Evolutionary conservation across 768 basidiomycete genomes (phyloP), one percentile per base, ranked within the genome.

Genomic region (Tricholoma bakamatsutake): DNA sequence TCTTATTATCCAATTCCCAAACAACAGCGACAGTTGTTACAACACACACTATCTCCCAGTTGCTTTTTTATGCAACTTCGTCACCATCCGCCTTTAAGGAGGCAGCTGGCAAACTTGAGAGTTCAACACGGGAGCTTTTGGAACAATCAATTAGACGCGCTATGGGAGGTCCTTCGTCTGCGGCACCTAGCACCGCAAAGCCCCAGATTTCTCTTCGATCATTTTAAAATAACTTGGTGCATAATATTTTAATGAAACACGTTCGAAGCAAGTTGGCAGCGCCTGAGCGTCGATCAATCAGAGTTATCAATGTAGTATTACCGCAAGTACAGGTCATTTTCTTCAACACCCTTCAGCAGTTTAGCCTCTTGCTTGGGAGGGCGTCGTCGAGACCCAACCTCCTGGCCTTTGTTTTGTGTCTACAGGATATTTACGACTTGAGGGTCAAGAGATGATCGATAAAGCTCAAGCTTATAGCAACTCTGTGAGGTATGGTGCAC

Each of bases 51-150:
- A 77, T 90, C 18, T 67, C 79, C 2, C 86, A 91, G 50, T 68
- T 97, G 1, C 69, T 98, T 28, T 70, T 76, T 1, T 85, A 90
- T 55, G 93, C 93, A 0, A 79, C 87, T 0, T 70, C 79, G 0
- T 81, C 85, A 3, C 88, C 95, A 0, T 66, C 72, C 4, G 80
- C 87, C 11, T 98, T 98, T 80, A 93, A 90, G 67, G 90, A 93
- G 45, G 91, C 88, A 1, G 87, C 90, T 2, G 78, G 73, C 8
- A 83, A 79, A 48, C 75, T 98, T 18, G 84, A 87, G 28, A 66
- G 75, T 6, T 67, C 76, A 0, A 76, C 76, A 5, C 73, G 84
- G 45, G 83, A 85, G 48, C 70, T 80, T 21, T 67, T 98, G 51
- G 95, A 98, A 67, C 76, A 79, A 43, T 86, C 88, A 0, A 81